These are phyloP conservation scores for Rhododendron mucronatum DNA, from an alignment of 148 eudicot genomes.

Conservation along the genomic window DNA sequence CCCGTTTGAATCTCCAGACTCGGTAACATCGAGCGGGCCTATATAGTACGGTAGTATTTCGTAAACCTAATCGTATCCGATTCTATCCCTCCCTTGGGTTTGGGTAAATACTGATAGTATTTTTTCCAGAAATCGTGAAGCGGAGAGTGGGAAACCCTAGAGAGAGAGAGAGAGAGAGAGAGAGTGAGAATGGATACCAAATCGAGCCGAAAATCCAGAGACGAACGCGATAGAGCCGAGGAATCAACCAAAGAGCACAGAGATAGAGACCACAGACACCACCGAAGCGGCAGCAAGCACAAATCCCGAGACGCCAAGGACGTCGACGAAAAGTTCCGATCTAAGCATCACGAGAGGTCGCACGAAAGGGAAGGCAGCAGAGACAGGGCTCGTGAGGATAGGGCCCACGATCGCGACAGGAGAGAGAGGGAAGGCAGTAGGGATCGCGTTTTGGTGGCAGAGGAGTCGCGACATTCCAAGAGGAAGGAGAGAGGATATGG, in stretches of 20 bases:
- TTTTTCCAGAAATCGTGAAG: neutral
- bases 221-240: conserved; percentile 31
- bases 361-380: conserved; percentile 19
- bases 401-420: conserved; percentile 15
- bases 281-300: conserved; percentile 23
- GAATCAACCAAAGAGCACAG: conserved; percentile 28
- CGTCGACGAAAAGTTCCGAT: conserved; percentile 29
- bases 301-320: conserved; percentile 23
- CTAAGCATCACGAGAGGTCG: conserved; percentile 25
- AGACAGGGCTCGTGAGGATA: conserved; percentile 15
- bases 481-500: conserved; percentile 38
- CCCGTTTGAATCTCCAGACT: neutral
- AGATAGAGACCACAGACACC: conserved; percentile 32
- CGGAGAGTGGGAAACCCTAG: neutral
- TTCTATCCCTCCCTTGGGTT: neutral
- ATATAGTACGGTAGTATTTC: neutral
- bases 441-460: conserved; percentile 36
- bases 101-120: neutral
- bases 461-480: conserved; percentile 28
- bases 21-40: neutral
- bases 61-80: neutral
- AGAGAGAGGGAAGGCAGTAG: conserved; percentile 41
- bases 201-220: conserved; percentile 38
- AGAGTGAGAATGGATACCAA: conserved; percentile 32
- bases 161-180: neutral